Evolutionary conservation across 495 filamentous ascomycete genomes (phyloP).

Genomic region (Penicillium lagena): DNA sequence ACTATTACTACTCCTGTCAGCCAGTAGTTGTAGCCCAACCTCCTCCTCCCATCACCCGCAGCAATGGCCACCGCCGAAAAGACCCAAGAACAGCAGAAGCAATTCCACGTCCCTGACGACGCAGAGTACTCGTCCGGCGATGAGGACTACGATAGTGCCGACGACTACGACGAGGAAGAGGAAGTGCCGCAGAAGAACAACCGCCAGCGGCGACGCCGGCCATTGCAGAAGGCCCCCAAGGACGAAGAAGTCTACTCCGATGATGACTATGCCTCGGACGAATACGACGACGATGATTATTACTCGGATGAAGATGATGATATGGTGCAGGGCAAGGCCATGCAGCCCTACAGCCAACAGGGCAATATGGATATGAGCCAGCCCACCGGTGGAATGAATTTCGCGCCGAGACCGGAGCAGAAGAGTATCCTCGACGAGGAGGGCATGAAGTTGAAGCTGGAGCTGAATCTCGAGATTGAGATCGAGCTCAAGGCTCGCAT

Average conservation of each 20-base stretch:
- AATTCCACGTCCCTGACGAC: constrained; percentile 30
- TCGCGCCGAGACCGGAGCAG: constrained; percentile 15
- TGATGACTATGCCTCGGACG: constrained; percentile 32
- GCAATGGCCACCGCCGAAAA: constrained; percentile 39
- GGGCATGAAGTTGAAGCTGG: constrained; percentile 65
- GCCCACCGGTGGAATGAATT: constrained; percentile 25
- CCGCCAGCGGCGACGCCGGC: constrained; percentile 25
- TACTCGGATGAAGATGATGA: constrained; percentile 23
- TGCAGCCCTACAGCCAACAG: constrained; percentile 36
- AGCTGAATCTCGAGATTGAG: constrained; percentile 83
- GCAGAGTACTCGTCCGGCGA: constrained; percentile 25
- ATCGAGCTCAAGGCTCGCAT: constrained; percentile 86
- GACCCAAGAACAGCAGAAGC: constrained; percentile 24
- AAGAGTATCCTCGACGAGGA: constrained; percentile 35
- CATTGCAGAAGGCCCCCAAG: constrained; percentile 15
- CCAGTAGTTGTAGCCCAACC: background rate
- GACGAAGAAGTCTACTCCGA: constrained; percentile 50
- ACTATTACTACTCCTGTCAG: background rate
- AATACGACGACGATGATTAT: constrained; percentile 15
- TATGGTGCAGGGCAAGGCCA: constrained; percentile 18
- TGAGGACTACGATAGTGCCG: constrained; percentile 33
- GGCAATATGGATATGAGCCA: constrained; percentile 2
- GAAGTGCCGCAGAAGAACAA: constrained; percentile 9
- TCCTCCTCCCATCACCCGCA: background rate
- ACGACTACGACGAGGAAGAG: constrained; percentile 25